phyloP scores from a whole-genome alignment of 2,329 filamentous ascomycete genomes.

The Didymellaceae sp. region DNA sequence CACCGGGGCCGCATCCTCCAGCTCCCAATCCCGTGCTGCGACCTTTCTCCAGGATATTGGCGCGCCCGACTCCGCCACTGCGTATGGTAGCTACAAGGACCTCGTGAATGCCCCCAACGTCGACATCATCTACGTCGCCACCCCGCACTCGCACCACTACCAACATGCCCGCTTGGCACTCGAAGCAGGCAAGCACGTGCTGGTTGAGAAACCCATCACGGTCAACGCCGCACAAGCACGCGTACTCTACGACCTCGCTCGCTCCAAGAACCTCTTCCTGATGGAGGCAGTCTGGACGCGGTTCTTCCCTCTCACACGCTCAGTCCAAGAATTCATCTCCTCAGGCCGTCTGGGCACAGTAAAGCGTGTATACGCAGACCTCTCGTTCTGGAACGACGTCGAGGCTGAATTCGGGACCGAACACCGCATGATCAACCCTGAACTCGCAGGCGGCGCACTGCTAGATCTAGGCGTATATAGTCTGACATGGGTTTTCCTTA shows the following conservation, averaged over 20 bases:
- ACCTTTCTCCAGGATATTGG: slow-evolving; percentile 74
- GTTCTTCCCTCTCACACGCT: slow-evolving; percentile 81
- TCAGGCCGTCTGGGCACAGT: slow-evolving; percentile 60
- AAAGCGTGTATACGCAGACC: slow-evolving; percentile 62
- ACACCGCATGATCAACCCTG: slow-evolving; percentile 80
- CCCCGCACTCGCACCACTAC: slow-evolving; percentile 90
- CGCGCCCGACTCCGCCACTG: slow-evolving; percentile 68
- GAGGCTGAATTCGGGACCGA: slow-evolving; percentile 52
- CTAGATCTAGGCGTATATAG: slow-evolving; percentile 87
- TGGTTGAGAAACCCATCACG: slow-evolving; percentile 89
- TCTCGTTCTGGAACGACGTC: slow-evolving; percentile 64
- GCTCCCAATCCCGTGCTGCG: slow-evolving; percentile 69
- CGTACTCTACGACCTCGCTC: slow-evolving; percentile 74
- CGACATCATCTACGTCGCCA: slow-evolving; percentile 87
- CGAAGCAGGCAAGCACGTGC: slow-evolving; percentile 81
- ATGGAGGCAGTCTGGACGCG: slow-evolving; percentile 80
- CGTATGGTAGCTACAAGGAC: slow-evolving; percentile 81
- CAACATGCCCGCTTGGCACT: slow-evolving; percentile 84
- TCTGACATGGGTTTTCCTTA: slow-evolving; percentile 87
- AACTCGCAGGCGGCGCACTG: slow-evolving; percentile 80
- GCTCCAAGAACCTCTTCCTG: slow-evolving; percentile 62
- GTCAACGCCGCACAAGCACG: slow-evolving; percentile 79
- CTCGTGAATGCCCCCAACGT: slow-evolving; percentile 77
- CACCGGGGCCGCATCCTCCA: slow-evolving; percentile 78
- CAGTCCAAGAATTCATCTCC: slow-evolving; percentile 69